Base-by-base conservation (phyloP, 108 stramenopile species). In the Aurantiochytrium sp. region DNA sequence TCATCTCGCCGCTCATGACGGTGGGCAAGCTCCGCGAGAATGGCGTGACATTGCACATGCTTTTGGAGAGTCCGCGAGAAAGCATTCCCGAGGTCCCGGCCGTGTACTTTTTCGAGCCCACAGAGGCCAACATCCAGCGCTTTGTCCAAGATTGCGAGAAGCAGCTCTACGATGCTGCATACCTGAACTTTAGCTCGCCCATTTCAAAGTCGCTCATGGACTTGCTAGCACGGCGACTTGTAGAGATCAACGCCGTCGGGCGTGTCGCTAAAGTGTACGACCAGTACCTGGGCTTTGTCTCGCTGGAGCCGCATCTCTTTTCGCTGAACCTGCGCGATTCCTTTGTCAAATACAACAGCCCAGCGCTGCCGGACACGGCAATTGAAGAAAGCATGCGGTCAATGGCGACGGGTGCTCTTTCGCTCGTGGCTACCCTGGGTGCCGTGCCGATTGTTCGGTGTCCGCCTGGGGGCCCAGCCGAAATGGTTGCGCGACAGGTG, bases 1-100 rank as follows among this genome's bases (percentile, higher is more conserved):
- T 99, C 89, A 97, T 99, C 90, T 97, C 97, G 5, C 98, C 99
- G 5, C 93, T 99, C 8, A 90, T 98, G 16, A 95, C 95, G 72
- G 98, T 99, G 21, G 95, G 96, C 64, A 96, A 96, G 90, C 95
- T 99, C 28, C 96, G 99, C 18, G 92, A 95, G 51, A 94, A 95
- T 8, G 99, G 99, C 57, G 98, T 99, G 29, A 99, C 99, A 4
- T 94, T 99, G 18, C 99, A 99, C 90, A 88, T 97, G 88, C 93
- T 97, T 89, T 93, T 97, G 44, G 89, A 93, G 58, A 93, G 94
- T 55, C 97, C 96, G 76, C 94, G 98, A 1, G 97, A 97, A 72
- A 92, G 96, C 71, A 97, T 99, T 59, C 98, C 98, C 25, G 98
- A 99, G 91, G 98, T 98, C 4, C 97, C 98, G 4, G 98, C 96